Evolutionary conservation across 2,329 filamentous ascomycete genomes (phyloP).

Genomic region (Ceratocystis variospora): DNA sequence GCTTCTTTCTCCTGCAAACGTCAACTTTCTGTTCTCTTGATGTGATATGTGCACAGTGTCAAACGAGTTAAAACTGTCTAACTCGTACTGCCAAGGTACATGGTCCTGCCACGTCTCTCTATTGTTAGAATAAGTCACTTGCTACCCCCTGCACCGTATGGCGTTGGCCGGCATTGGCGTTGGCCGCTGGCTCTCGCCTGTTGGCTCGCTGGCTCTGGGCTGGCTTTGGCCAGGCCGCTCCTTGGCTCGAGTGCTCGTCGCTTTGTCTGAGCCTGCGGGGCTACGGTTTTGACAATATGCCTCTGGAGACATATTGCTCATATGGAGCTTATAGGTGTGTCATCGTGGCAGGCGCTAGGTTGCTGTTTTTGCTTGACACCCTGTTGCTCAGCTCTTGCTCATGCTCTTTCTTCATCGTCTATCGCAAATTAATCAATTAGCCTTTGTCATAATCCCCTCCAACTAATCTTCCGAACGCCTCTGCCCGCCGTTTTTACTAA

Average conservation of each 20-base stretch:
- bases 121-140: slow-evolving; percentile 1
- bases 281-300: neutral
- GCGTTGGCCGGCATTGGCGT: neutral
- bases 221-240: neutral
- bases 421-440: too few species aligned
- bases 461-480: neutral
- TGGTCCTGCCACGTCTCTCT: neutral
- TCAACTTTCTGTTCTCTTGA: neutral
- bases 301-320: too few species aligned
- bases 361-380: too few species aligned
- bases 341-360: too few species aligned
- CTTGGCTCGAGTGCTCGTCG: neutral
- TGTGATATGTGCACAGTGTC: neutral
- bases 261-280: neutral
- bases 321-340: too few species aligned
- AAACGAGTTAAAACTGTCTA: neutral
- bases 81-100: neutral
- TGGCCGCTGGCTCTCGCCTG: neutral
- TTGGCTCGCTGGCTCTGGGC: neutral
- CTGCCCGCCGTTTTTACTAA: neutral
- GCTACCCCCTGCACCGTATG: neutral
- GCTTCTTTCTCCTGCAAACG: neutral
- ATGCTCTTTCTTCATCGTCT: too few species aligned
- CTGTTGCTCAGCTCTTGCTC: too few species aligned
- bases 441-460: neutral